Base-by-base conservation (phyloP, 1,284 basidiomycete species). In the Meripilus lineatus region DNA sequence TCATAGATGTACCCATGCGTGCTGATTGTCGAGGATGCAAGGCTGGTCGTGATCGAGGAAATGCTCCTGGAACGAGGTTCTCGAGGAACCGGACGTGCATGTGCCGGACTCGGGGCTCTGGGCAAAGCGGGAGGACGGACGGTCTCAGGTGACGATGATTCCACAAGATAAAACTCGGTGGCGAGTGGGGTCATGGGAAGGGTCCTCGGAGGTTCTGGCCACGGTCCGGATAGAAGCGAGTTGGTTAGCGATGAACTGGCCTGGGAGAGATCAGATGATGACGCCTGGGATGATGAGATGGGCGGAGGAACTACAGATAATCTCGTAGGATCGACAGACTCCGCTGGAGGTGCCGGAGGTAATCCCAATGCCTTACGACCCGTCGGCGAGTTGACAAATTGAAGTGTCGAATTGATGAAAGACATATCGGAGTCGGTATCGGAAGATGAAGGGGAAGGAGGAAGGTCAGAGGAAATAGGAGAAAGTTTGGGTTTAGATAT, bases 381-480 rank as follows among this genome's bases (percentile, higher is more conserved):
- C 1, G 64, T 61, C 0, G 68, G 66, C 2, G 71, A 70, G n/a
- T 63, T 60, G 25, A 69, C 57, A 50, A 77, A 77, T 15, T 63
- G 62, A 24, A 74, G 47, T 2, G 75, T 75, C 5, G 72, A 73
- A n/a, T 59, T 62, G 40, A 70, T 65, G 57, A 77, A 78, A 0
- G 63, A 61, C 5, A 65, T 64, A 44, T 78, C 74, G 7, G 68
- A 63, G 6, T 61, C 55, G 14, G 59, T 53, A 15, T 52, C 11
- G 58, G 65, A 53, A 14, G 58, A 53, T 26, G 49, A 54, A 24
- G 58, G 56, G 14, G 59, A 54, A 13, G 53, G 48, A 28, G 54
- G 54, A 28, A 57, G 51, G 32, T 50, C 48, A 26, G 58, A 51
- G 2, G 22, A 30, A 39, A 47, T 44, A 18, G 39, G 42, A n/a